Base-by-base conservation (phyloP, 2,329 filamentous ascomycete genomes). In the Aspergillus tubingensis region DNA sequence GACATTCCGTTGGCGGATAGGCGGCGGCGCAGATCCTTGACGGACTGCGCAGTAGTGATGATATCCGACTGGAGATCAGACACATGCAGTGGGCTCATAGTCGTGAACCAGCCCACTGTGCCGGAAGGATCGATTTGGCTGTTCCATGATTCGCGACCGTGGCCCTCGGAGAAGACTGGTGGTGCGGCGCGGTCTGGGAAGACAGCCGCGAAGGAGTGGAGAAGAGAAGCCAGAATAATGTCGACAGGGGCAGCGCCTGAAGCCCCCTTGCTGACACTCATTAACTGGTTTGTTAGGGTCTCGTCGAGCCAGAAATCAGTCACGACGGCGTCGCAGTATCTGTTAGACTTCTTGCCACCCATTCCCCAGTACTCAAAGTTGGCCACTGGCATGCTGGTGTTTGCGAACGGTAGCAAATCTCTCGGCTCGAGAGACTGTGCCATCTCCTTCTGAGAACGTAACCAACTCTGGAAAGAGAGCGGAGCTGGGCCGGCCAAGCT, bases 131-230 rank as follows among this genome's bases (percentile, higher is more conserved):
- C 65, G 1, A 62, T 27, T 0, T 25, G 49, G 3, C 38, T 5
- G 8, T 39, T 19, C 59, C 59, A 62, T 0, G 65, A 41, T 25
- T 66, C 64, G 4, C 64, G 60, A 8, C 64, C 64, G 47, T 66
- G 64, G 7, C 56, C 60, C 43, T 66, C 64, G 15, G 41, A 36
- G 38, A 62, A 64, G 27, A 66, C 19, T 32, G 50, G 54, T 3
- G 62, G 64, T 5, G 43, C n/a, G 5, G 47, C 38, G 2, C 60
- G 60, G 15, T 63, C 58, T 1, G 17, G 17, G 48, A 66, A 66
- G 8, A 47, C 53, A 1, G 38, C n/a, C 2, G 15, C 7, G 19
- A 61, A 63, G 1, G 62, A 44, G 25, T 49, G 27, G 5, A 54
- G 25, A n/a, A 62, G 48, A 5, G 59, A 57, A 3, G 54, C 62